These are phyloP conservation scores for Annona cherimola DNA, from an alignment of 164 flowering plant species.

Conservation along the genomic window DNA sequence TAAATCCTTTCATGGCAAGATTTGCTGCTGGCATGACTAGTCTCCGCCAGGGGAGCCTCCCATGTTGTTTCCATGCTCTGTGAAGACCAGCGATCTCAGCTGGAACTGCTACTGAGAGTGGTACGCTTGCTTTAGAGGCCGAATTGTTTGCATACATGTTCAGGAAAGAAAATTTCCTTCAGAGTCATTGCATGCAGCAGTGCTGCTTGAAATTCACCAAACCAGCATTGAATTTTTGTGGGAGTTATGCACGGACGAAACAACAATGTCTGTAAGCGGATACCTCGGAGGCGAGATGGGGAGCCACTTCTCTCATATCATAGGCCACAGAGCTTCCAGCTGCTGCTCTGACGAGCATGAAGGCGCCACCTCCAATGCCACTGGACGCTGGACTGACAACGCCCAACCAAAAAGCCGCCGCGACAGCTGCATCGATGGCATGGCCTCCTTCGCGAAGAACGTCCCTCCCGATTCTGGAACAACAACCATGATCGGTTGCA, in stretches of 20 bases:
- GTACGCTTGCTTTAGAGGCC: conserved; percentile 32
- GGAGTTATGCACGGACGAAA: not conserved
- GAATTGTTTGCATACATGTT: conserved; percentile 46
- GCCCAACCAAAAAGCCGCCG: conserved; percentile 58
- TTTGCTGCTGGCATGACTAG: conserved; percentile 42
- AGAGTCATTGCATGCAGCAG: no score
- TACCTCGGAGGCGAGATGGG: conserved; percentile 52
- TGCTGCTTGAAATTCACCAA: not conserved
- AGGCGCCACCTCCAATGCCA: conserved; percentile 73
- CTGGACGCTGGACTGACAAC: conserved; percentile 69
- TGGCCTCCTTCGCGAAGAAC: conserved; percentile 53
- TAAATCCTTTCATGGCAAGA: conserved; percentile 49
- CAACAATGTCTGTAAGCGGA: not conserved
- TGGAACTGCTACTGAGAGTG: conserved; percentile 55
- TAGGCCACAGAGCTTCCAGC: conserved; percentile 40
- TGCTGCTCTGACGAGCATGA: conserved; percentile 38
- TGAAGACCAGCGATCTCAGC: conserved; percentile 59
- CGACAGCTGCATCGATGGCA: conserved; percentile 64
- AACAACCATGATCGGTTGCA: conserved; percentile 55
- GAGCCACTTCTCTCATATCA: conserved; percentile 71
- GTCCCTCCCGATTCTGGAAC: conserved; percentile 47
- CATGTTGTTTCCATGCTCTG: conserved; percentile 50
- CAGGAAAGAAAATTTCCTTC: conserved; percentile 16
- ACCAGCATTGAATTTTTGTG: no score
- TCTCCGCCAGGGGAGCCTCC: conserved; percentile 49